Conservation (phyloP, 2,329 filamentous ascomycete genomes). For the Akanthomyces lecanii region DNA sequence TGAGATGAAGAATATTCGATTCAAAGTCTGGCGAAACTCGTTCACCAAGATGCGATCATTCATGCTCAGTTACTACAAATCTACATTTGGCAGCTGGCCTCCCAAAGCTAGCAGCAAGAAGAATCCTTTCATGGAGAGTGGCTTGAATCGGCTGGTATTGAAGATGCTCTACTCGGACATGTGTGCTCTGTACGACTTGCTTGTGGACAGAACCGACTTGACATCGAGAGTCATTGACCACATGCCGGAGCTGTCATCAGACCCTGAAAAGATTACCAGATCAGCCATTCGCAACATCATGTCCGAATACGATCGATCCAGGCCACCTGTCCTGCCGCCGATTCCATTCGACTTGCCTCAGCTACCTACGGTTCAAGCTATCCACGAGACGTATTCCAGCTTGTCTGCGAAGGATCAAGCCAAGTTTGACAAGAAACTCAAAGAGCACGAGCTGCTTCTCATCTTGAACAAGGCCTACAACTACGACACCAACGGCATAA, state of each 20-base stretch:
- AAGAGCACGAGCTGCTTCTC: slow-evolving; percentile 71
- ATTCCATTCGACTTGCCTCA: slow-evolving; percentile 86
- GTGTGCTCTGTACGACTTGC: slow-evolving; percentile 78
- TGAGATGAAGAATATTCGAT: slow-evolving; percentile 74
- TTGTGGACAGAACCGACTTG: slow-evolving; percentile 73
- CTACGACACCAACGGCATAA: slow-evolving; percentile 57
- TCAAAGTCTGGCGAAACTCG: slow-evolving; percentile 75
- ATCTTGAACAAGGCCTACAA: slow-evolving; percentile 82
- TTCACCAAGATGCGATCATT: slow-evolving; percentile 74
- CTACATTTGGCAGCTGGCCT: slow-evolving; percentile 68
- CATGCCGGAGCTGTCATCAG: slow-evolving; percentile 50
- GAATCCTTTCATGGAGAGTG: slow-evolving; percentile 80
- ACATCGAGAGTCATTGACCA: slow-evolving; percentile 77
- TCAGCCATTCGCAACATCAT: slow-evolving; percentile 74
- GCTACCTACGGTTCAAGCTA: slow-evolving; percentile 63
- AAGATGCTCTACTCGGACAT: slow-evolving; percentile 82
- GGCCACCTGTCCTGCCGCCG: slow-evolving; percentile 83
- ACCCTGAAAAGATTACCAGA: slow-evolving; percentile 56
- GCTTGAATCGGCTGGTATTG: slow-evolving; percentile 79
- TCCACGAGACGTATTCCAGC: slow-evolving; percentile 60
- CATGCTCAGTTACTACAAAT: slow-evolving; percentile 62
- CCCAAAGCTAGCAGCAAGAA: slow-evolving; percentile 90
- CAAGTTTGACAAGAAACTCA: slow-evolving; percentile 68
- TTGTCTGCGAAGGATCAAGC: slow-evolving; percentile 69
- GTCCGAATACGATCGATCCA: slow-evolving; percentile 83